These are phyloP conservation scores for Myochromella boudieri DNA, from an alignment of 768 basidiomycete species.

Conservation along the genomic window DNA sequence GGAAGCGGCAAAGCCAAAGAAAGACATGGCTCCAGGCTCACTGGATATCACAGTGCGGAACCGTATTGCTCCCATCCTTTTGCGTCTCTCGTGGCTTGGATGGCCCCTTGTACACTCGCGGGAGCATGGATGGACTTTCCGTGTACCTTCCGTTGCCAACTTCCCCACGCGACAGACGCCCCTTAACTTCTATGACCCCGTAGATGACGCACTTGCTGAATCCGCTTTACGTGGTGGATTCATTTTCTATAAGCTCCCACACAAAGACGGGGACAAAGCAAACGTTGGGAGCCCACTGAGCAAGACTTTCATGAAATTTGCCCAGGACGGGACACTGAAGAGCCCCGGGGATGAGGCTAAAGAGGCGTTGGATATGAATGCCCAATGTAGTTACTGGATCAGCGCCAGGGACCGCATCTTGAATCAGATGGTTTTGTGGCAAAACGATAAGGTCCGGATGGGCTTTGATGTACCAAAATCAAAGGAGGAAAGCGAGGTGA, in stretches of 20 bases:
- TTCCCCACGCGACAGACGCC: constrained; percentile 46
- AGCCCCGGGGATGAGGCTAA: constrained; percentile 80
- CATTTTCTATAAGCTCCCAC: constrained; percentile 89
- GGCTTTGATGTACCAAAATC: constrained; percentile 38
- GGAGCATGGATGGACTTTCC: constrained; percentile 90
- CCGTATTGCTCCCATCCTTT: constrained; percentile 78
- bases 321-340: constrained; percentile 82
- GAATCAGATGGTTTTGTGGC: constrained; percentile 93
- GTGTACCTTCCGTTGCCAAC: constrained; percentile 54
- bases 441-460: constrained; percentile 49
- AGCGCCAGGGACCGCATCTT: constrained; percentile 87
- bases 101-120: constrained; percentile 85
- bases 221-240: constrained; percentile 46
- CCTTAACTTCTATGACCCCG: constrained; percentile 60
- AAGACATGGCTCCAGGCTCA: constrained; percentile 62
- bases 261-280: constrained; percentile 91
- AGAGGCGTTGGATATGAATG: constrained; percentile 88
- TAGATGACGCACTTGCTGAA: constrained; percentile 59
- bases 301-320: constrained; percentile 87
- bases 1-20: constrained; percentile 80
- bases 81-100: constrained; percentile 85
- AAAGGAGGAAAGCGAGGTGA: constrained; percentile 21
- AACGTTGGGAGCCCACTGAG: constrained; percentile 94
- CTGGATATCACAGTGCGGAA: constrained; percentile 86
- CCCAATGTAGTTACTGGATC: constrained; percentile 97